Evolutionary conservation across 2,329 filamentous ascomycete species (phyloP).

Genomic region (Diaporthe sp.): DNA sequence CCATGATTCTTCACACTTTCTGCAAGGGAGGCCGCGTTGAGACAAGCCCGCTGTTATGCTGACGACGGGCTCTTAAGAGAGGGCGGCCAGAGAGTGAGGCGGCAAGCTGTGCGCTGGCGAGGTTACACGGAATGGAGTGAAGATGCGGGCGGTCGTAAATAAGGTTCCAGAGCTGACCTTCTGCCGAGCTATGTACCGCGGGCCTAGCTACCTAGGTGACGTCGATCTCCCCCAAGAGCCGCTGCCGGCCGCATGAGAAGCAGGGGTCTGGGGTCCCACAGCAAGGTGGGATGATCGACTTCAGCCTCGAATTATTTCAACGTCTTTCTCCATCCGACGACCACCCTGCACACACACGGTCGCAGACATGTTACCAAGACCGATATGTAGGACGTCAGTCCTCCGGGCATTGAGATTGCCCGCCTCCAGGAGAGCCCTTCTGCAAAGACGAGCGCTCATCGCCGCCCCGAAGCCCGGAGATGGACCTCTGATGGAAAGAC

Average conservation of each 20-base stretch:
- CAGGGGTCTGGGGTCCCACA: constrained; percentile 24
- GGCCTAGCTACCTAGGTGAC: background rate
- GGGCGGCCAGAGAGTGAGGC: background rate
- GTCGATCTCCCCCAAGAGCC: constrained; percentile 15
- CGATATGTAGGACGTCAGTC: constrained; percentile 36
- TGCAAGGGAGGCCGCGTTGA: background rate
- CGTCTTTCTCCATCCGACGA: background rate
- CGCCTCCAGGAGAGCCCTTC: constrained; percentile 35
- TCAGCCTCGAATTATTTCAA: constrained; percentile 6
- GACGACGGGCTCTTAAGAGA: background rate
- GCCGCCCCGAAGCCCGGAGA: constrained; percentile 70
- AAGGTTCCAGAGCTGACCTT: constrained; percentile 20
- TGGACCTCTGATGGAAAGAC: constrained; percentile 74
- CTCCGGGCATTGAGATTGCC: constrained; percentile 29
- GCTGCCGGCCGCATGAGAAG: constrained; percentile 31
- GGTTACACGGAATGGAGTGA: constrained; percentile 7
- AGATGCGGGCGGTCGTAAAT: background rate
- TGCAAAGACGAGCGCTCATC: constrained; percentile 61
- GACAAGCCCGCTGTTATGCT: constrained; percentile 2
- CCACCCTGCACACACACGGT: constrained; percentile 16
- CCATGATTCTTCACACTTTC: constrained; percentile 29
- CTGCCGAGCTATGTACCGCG: background rate
- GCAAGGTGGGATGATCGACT: constrained; percentile 36
- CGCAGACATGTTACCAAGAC: constrained; percentile 36
- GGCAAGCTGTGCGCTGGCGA: background rate